These are phyloP conservation scores for Corynascus novoguineensis DNA, from an alignment of 495 filamentous ascomycete genomes.

Conservation along the genomic window DNA sequence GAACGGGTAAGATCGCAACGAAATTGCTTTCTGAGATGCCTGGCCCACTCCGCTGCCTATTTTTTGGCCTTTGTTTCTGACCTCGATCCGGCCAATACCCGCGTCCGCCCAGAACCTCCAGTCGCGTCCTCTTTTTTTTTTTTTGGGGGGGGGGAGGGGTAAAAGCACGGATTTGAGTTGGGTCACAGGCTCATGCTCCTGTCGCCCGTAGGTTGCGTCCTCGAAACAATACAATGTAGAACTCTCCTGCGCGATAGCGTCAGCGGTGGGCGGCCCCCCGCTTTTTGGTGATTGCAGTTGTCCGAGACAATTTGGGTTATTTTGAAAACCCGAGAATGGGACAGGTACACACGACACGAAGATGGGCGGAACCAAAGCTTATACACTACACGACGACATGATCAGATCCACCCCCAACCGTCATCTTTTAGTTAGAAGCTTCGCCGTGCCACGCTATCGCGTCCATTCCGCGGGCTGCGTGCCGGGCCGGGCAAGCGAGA, in stretches of 20 bases:
- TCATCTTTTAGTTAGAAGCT: not conserved
- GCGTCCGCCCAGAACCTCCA: not conserved
- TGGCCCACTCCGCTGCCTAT: not conserved
- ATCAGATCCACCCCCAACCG: not conserved
- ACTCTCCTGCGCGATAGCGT: not conserved
- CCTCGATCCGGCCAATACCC: not conserved
- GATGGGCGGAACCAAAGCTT: too few relatives aligned
- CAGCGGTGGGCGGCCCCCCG: not conserved
- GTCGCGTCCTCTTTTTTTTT: too few relatives aligned
- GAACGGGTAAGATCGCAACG: not conserved
- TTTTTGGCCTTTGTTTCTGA: not conserved
- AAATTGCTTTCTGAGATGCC: constrained; percentile 3
- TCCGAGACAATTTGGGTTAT: not conserved
- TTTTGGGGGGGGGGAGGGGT: not conserved
- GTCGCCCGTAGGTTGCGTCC: not conserved
- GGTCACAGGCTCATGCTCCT: constrained; percentile 5
- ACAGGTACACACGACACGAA: not conserved
- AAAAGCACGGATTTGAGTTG: not conserved
- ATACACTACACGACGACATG: too few relatives aligned
- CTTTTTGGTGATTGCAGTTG: not conserved
- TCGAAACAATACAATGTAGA: not conserved
- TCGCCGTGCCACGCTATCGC: not conserved
- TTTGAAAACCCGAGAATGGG: not conserved
- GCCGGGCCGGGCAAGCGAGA: not conserved
- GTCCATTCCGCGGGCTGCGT: not conserved